Percentiles rank a stretch among this genome's conserved stretches.
phyloP scores from a whole-genome alignment of 306 rosid species.

The Mucuna pruriens region DNA sequence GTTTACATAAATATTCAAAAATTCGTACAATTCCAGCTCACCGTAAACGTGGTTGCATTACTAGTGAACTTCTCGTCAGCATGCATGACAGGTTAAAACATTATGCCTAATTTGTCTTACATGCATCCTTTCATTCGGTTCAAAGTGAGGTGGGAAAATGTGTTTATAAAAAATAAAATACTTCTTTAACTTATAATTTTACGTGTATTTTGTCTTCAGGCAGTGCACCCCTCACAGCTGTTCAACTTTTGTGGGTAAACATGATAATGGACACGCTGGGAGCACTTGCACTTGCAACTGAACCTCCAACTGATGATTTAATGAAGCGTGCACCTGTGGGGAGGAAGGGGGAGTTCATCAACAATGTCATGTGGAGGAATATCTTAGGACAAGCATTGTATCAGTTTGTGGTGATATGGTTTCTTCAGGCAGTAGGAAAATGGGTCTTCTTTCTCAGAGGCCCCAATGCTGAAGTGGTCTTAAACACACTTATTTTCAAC shows the following conservation, averaged over 20 bases:
- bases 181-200: conserved; percentile 26
- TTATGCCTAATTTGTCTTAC: background rate
- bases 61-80: conserved; percentile 93
- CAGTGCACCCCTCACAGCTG: conserved; percentile 97
- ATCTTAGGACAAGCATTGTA: conserved; percentile 87
- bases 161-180: background rate
- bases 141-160: background rate
- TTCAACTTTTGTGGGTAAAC: conserved; percentile 97
- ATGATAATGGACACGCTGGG: conserved; percentile 99
- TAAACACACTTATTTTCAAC: conserved; percentile 93
- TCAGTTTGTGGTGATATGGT: conserved; percentile 77
- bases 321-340: conserved; percentile 92
- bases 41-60: conserved; percentile 92
- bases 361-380: conserved; percentile 93
- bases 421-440: conserved; percentile 78
- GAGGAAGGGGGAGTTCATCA: conserved; percentile 87
- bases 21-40: conserved; percentile 93
- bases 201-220: conserved; percentile 55
- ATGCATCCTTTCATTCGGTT: background rate
- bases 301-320: conserved; percentile 89
- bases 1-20: conserved; percentile 95
- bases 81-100: conserved; percentile 75
- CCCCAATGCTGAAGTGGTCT: conserved; percentile 64
- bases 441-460: conserved; percentile 63
- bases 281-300: conserved; percentile 97